These are phyloP conservation scores for Ramaria rubella DNA, from an alignment of 768 basidiomycete genomes.

Conservation along the genomic window DNA sequence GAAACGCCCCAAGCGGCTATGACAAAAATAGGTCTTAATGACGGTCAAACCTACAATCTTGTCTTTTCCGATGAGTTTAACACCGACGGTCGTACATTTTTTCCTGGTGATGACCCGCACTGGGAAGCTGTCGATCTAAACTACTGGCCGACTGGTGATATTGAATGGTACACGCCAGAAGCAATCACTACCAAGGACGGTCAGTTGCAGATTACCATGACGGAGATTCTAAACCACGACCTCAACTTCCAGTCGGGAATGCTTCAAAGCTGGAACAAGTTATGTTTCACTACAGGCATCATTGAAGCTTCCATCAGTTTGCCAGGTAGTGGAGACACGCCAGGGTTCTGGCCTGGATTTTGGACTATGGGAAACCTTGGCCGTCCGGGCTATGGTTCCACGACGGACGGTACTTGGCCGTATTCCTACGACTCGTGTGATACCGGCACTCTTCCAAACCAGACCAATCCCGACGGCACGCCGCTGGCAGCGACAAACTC, in stretches of 20 bases:
- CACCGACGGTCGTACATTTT: constrained; percentile 66
- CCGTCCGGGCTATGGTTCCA: constrained; percentile 83
- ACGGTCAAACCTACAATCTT: constrained; percentile 74
- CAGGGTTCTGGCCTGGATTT: constrained; percentile 83
- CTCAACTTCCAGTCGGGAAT: constrained; percentile 72
- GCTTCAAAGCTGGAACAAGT: constrained; percentile 87
- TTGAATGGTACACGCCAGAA: constrained; percentile 80
- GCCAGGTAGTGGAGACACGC: constrained; percentile 51
- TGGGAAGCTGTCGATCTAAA: constrained; percentile 86
- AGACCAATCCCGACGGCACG: constrained; percentile 51
- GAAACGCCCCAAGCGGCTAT: constrained; percentile 59
- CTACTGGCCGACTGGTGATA: constrained; percentile 79
- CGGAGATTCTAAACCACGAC: constrained; percentile 61
- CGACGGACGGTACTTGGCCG: constrained; percentile 79
- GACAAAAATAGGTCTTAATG: constrained; percentile 54
- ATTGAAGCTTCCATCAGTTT: constrained; percentile 77
- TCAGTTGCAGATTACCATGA: constrained; percentile 74
- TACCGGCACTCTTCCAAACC: constrained; percentile 78
- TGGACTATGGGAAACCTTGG: constrained; percentile 59
- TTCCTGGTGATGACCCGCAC: constrained; percentile 72
- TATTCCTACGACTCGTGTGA: constrained; percentile 85
- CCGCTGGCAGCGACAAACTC: constrained; percentile 57
- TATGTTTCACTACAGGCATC: constrained; percentile 92
- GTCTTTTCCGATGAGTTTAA: constrained; percentile 89
- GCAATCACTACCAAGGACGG: constrained; percentile 71